phyloP scores from a whole-genome alignment of 2,329 filamentous ascomycete genomes.

The Diaporthe sp. region DNA sequence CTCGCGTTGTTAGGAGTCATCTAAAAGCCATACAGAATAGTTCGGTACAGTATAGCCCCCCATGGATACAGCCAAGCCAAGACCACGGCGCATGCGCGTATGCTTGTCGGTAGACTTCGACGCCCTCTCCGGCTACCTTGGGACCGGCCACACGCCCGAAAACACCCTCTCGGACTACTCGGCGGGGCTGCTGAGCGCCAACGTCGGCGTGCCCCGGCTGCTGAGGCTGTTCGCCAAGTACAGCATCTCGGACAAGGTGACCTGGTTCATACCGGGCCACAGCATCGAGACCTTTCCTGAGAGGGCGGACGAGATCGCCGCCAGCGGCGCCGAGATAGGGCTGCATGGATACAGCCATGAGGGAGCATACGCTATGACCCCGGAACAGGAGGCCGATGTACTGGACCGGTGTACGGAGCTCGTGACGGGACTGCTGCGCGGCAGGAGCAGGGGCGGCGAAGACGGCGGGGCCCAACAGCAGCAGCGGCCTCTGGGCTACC shows the following conservation, averaged over 20 bases:
- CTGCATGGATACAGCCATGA: constrained; percentile 63
- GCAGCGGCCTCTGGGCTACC: constrained; percentile 55
- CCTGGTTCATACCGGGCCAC: constrained; percentile 64
- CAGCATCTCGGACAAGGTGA: constrained; percentile 55
- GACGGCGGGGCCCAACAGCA: neutral
- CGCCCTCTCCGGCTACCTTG: constrained; percentile 63
- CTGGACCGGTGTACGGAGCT: constrained; percentile 53
- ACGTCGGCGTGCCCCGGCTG: constrained; percentile 61
- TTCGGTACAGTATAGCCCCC: neutral
- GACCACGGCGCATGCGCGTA: constrained; percentile 40
- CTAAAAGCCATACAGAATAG: neutral
- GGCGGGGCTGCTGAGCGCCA: constrained; percentile 59
- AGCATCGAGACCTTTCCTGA: constrained; percentile 58
- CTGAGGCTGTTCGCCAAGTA: constrained; percentile 57
- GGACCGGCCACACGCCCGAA: constrained; percentile 59
- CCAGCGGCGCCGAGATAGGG: constrained; percentile 56
- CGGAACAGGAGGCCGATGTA: constrained; percentile 57
- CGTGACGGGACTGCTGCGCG: constrained; percentile 50
- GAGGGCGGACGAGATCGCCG: constrained; percentile 51
- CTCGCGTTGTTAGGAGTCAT: neutral
- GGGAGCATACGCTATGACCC: constrained; percentile 53
- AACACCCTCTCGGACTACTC: constrained; percentile 62
- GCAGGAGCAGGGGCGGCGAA: neutral
- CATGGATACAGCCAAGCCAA: neutral
- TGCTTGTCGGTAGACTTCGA: constrained; percentile 60